phyloP scores from a whole-genome alignment of 2,329 filamentous ascomycete species.

The Elsinoe perseae region DNA sequence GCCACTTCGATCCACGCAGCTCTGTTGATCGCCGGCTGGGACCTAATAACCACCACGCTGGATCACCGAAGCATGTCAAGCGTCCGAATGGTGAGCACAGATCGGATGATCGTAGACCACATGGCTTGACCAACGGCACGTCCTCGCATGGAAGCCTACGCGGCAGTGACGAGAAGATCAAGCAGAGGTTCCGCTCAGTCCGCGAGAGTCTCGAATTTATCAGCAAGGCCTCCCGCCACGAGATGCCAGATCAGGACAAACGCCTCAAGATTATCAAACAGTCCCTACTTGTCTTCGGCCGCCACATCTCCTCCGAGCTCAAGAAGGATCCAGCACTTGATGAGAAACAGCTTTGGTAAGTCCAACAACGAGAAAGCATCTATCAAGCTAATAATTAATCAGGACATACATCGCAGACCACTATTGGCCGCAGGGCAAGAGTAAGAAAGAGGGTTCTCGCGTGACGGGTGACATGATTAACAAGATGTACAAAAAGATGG shows the following conservation, averaged over 20 bases:
- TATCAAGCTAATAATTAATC: conserved; percentile 10
- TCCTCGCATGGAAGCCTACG: conserved; percentile 45
- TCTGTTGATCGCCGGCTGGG: conserved; percentile 24
- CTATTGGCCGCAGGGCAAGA: conserved; percentile 33
- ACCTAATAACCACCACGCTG: conserved; percentile 27
- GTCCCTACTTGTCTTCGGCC: conserved; percentile 55
- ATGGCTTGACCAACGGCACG: conserved; percentile 34
- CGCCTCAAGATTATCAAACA: conserved; percentile 55
- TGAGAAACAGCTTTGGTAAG: conserved; percentile 29
- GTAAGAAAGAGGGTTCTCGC: conserved; percentile 23
- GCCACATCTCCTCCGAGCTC: conserved; percentile 49
- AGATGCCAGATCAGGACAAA: conserved; percentile 54
- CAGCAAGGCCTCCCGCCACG: conserved; percentile 54
- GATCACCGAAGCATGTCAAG: conserved; percentile 39
- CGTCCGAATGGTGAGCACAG: conserved; percentile 32
- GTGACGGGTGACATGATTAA: conserved; percentile 31
- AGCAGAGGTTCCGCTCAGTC: conserved; percentile 34
- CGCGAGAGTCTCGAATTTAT: conserved; percentile 53
- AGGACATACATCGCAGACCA: conserved; percentile 28
- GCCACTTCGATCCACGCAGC: conserved; percentile 31
- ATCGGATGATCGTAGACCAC: conserved; percentile 42
- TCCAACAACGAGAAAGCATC: background rate
- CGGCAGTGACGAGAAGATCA: conserved; percentile 42
- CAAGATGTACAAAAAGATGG: conserved; percentile 32
- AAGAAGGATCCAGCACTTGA: conserved; percentile 22